Conservation (phyloP, 1,139 yeast species). For the Taiozyma onychis region DNA sequence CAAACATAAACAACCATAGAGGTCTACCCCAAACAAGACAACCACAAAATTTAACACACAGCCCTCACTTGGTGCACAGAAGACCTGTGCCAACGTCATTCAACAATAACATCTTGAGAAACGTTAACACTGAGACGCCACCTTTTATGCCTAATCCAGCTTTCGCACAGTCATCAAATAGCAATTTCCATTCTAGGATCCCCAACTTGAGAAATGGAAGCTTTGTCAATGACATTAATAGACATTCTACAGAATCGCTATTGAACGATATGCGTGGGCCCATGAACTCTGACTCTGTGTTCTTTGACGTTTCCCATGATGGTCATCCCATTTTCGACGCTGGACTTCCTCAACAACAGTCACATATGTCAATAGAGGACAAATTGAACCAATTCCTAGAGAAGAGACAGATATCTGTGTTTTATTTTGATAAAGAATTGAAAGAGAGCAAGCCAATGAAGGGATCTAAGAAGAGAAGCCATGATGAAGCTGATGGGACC, state of each 20-base stretch:
- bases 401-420: neutral
- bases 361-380: neutral
- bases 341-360: neutral
- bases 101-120: neutral
- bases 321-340: neutral
- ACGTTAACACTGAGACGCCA: neutral
- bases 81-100: neutral
- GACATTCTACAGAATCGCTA: constrained; percentile 8
- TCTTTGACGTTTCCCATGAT: neutral
- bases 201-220: neutral
- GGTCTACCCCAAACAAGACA: neutral
- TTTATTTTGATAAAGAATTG: neutral
- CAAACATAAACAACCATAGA: neutral
- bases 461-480: neutral
- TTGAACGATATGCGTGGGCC: constrained; percentile 2
- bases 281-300: neutral
- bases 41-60: neutral
- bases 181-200: neutral
- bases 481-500: neutral
- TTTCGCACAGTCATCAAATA: neutral
- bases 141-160: neutral
- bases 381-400: neutral
- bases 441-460: neutral
- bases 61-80: neutral
- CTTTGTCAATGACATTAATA: constrained; percentile 8